Conservation (phyloP, 163 green algal species). For the Prototheca wickerhamii region DNA sequence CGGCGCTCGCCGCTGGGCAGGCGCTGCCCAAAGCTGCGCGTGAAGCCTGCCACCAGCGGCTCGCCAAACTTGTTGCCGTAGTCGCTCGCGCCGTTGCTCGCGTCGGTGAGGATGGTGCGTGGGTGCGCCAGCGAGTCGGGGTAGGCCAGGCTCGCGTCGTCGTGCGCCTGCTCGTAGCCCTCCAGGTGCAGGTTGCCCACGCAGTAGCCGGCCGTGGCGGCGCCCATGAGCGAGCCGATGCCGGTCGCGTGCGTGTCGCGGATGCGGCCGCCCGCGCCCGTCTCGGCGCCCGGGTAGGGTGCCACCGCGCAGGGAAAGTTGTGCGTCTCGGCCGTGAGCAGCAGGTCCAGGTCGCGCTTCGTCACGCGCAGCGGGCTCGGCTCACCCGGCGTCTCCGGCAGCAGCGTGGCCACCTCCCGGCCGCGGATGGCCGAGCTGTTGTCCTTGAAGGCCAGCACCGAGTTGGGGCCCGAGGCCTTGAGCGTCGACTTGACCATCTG, state of each 20-base stretch:
- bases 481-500: constrained; percentile 76
- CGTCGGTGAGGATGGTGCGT: constrained; percentile 92
- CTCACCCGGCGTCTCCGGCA: constrained; percentile 61
- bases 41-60: constrained; percentile 91
- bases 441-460: constrained; percentile 97
- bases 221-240: constrained; percentile 90
- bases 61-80: constrained; percentile 99
- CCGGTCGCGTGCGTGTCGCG: constrained; percentile 97
- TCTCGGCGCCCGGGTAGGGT: constrained; percentile 92
- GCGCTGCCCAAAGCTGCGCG: constrained; percentile 83
- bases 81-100: constrained; percentile 93
- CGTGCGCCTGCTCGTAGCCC: constrained; percentile 46
- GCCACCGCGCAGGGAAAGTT: constrained; percentile 99
- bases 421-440: constrained; percentile 90
- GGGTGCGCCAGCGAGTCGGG: constrained; percentile 79
- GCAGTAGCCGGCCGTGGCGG: constrained; percentile 90
- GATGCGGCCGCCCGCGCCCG: constrained; percentile 89
- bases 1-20: constrained; percentile 80
- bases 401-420: constrained; percentile 43
- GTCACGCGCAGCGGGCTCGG: constrained; percentile 49
- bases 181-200: constrained; percentile 79
- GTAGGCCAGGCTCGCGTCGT: constrained; percentile 63
- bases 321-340: constrained; percentile 99
- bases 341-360: constrained; percentile 83
- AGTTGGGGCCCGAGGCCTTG: constrained; percentile 82